phyloP scores from a whole-genome alignment of 2,329 filamentous ascomycete species.

The Fusarium hostae region DNA sequence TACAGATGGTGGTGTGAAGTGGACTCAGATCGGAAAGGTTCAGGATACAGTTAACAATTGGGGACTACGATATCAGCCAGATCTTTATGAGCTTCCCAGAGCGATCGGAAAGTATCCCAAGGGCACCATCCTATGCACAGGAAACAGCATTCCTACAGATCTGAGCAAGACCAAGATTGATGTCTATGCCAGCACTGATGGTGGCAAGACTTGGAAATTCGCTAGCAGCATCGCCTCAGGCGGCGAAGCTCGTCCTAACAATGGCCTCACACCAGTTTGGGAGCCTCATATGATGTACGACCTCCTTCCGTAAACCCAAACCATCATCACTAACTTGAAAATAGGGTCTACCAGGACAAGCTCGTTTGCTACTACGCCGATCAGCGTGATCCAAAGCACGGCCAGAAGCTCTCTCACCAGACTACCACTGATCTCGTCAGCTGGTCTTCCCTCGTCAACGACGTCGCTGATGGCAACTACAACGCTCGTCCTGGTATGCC shows the following conservation, averaged over 20 bases:
- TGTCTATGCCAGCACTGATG: conserved; percentile 70
- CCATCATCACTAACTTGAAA: neutral
- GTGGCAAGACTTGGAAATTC: conserved; percentile 72
- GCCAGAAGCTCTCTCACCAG: conserved; percentile 77
- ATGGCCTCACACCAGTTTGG: conserved; percentile 78
- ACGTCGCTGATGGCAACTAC: conserved; percentile 69
- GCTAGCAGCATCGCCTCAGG: conserved; percentile 73
- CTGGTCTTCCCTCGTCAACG: conserved; percentile 67
- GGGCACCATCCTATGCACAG: conserved; percentile 72
- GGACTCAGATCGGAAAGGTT: conserved; percentile 73
- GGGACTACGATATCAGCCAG: conserved; percentile 77
- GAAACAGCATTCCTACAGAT: conserved; percentile 69
- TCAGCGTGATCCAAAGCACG: conserved; percentile 70
- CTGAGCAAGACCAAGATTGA: conserved; percentile 75
- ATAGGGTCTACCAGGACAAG: conserved; percentile 64
- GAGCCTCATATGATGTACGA: conserved; percentile 71
- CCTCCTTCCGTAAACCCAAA: accelerated
- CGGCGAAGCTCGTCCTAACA: conserved; percentile 68
- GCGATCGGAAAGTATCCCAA: conserved; percentile 66
- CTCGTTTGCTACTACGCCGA: conserved; percentile 78
- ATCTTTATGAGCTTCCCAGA: conserved; percentile 71
- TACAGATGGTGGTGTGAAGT: conserved; percentile 65
- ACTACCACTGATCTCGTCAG: conserved; percentile 65
- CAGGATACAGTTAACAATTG: conserved; percentile 72
- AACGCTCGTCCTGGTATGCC: conserved; percentile 76